A percentile compares a stretch with the other conserved stretches of the same genome.
Conservation (phyloP, 441 rosid genomes). For the Erysimum pusillum region DNA sequence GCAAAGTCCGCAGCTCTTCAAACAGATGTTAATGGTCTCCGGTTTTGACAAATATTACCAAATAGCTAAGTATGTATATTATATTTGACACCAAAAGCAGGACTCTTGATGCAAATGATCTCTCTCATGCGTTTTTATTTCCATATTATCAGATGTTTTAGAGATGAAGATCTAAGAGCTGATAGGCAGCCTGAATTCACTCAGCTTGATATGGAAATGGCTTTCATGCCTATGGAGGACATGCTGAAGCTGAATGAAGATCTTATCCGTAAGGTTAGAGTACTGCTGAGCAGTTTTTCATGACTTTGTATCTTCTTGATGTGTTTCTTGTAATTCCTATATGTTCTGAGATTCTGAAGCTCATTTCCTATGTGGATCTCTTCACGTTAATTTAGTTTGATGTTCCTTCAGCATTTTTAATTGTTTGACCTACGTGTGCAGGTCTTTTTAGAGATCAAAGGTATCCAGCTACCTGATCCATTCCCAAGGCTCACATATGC, state of each 20-base stretch:
- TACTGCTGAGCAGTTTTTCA: conserved; percentile 13
- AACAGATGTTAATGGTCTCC: conserved; percentile 98
- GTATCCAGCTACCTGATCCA: conserved; percentile 78
- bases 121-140: conserved; percentile 26
- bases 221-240: conserved; percentile 90
- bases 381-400: conserved; percentile 18
- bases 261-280: conserved; percentile 80
- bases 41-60: conserved; percentile 97
- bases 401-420: conserved; percentile 14
- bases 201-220: conserved; percentile 96
- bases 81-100: conserved; percentile 13
- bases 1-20: conserved; percentile 96
- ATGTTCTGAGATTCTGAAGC: conserved; percentile 2
- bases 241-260: conserved; percentile 92
- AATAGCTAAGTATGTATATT: conserved; percentile 80
- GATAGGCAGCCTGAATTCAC: conserved; percentile 99
- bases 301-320: conserved; percentile 4
- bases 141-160: conserved; percentile 74
- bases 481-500: conserved; percentile 92
- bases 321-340: conserved; percentile 16
- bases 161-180: conserved; percentile 98
- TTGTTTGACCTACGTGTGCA: conserved; percentile 48
- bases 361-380: conserved; percentile 8
- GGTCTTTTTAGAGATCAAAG: conserved; percentile 89
- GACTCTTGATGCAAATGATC: conserved; percentile 12